Evolutionary conservation across 257 asterid genomes (phyloP), one percentile per base, ranked within the genome.

Genomic region (Solanum dulcamara): DNA sequence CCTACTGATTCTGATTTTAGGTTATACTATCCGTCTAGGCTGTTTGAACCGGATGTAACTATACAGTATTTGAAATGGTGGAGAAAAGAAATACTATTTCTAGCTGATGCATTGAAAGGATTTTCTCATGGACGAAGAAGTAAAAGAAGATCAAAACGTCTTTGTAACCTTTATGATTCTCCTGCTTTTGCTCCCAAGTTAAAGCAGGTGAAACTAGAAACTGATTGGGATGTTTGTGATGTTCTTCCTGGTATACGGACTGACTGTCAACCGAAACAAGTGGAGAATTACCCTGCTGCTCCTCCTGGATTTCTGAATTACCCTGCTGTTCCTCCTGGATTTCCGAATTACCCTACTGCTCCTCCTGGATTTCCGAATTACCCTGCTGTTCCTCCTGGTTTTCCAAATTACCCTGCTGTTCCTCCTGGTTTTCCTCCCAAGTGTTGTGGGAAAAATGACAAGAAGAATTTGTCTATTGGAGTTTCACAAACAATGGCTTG

Each of bases 61-160:
- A 48, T 11, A 8, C 79, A 60, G 32, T 89, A 89, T 67, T 81
- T 80, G 83, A 18, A 86, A 30, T 90, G 93, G 93, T 90, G 93
- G 93, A 87, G 85, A 57, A 83, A 68, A 24, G 44, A 57, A 7
- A 86, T 87, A 17, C 33, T 75, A 32, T 85, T 80, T 85, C 89
- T 83, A 1, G 84, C 51, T 5, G 86, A 82, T 46, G 18, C 83
- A 0, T 33, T 81, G 81, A 48, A 38, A 22, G 90, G 87, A 22
- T 22, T 86, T 30, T 32, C 42, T 26, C 85, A 30, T 48, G 38
- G 87, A 53, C 37, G 2, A 32, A 89, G 89, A 44, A 88, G 87
- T n/a, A 71, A 83, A 15, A 55, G 87, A 48, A 33, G 30, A 38
- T 35, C 44, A 62, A 85, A n/a, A 30, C 55, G 10, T 4, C 38